Evolutionary conservation across 768 basidiomycete species (phyloP).

Genomic region (Russula lepida): DNA sequence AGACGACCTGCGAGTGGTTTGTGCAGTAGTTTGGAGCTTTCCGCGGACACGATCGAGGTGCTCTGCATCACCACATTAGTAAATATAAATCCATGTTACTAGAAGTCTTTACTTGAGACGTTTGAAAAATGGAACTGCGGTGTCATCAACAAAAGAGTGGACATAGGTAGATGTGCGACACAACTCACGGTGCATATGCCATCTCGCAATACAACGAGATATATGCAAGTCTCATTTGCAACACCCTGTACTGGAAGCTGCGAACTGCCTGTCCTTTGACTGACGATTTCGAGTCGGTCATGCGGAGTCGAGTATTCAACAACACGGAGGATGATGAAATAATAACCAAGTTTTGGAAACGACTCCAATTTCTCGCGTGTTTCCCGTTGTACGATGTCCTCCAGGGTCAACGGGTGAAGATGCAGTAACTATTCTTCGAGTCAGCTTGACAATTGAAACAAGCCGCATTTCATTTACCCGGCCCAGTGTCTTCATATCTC

Average conservation of each 20-base stretch:
- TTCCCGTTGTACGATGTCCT: constrained; percentile 88
- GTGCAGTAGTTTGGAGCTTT: constrained; percentile 55
- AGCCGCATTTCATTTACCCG: constrained; percentile 41
- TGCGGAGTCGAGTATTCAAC: constrained; percentile 50
- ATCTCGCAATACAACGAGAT: constrained; percentile 80
- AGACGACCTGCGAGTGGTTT: constrained; percentile 59
- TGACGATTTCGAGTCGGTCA: constrained; percentile 31
- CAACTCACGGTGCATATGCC: constrained; percentile 68
- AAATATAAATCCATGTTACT: constrained; percentile 3
- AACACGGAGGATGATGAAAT: constrained; percentile 81
- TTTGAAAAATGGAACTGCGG: constrained; percentile 84
- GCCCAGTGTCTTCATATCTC: constrained; percentile 78
- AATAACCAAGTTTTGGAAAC: constrained; percentile 84
- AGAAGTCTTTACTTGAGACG: constrained; percentile 45
- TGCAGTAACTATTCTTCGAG: constrained; percentile 52
- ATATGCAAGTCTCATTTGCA: constrained; percentile 76
- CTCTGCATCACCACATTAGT: constrained; percentile 34
- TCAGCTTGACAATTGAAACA: not conserved
- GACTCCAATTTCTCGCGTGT: constrained; percentile 86
- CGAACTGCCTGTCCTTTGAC: constrained; percentile 22
- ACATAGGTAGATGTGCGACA: not conserved
- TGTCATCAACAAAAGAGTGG: not conserved
- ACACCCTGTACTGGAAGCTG: constrained; percentile 32
- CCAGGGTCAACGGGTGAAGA: constrained; percentile 85
- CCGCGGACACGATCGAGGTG: constrained; percentile 72